A percentile compares a stretch with the other conserved stretches of the same genome.
Conservation (phyloP, 345 rosid species). For the Viola odorata region DNA sequence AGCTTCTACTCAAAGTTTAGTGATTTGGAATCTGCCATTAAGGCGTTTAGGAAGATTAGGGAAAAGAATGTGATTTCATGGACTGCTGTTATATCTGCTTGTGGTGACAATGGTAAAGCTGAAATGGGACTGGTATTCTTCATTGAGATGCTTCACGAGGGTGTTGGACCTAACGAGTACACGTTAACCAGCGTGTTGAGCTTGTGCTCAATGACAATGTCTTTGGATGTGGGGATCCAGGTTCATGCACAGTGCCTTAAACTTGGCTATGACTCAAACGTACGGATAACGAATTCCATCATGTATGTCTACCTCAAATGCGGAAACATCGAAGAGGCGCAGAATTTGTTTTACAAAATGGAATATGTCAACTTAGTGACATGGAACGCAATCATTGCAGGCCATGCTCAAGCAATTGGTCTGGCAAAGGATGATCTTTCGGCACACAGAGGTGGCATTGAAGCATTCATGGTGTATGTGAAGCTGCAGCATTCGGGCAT, state of each 20-base stretch:
- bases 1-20: slow-evolving; percentile 47
- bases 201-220: slow-evolving; percentile 33
- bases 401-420: slow-evolving; percentile 47
- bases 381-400: slow-evolving; percentile 57
- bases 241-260: slow-evolving; percentile 40
- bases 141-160: slow-evolving; percentile 37
- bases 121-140: slow-evolving; percentile 36
- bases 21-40: slow-evolving; percentile 32
- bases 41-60: slow-evolving; percentile 33
- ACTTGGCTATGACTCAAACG: slow-evolving; percentile 31
- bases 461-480: slow-evolving; percentile 34
- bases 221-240: slow-evolving; percentile 33
- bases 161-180: slow-evolving; percentile 45
- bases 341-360: slow-evolving; percentile 26
- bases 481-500: slow-evolving; percentile 31
- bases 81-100: slow-evolving; percentile 47
- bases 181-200: slow-evolving; percentile 47
- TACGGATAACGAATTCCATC: slow-evolving; percentile 32
- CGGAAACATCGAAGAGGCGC: slow-evolving; percentile 36
- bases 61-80: slow-evolving; percentile 51
- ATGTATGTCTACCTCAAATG: slow-evolving; percentile 52
- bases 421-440: slow-evolving; percentile 31
- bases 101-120: slow-evolving; percentile 37
- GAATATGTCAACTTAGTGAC: slow-evolving; percentile 39
- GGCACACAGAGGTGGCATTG: slow-evolving; percentile 34